Base-by-base conservation (phyloP, 352 stramenopile species). In the Lagenidium giganteum region DNA sequence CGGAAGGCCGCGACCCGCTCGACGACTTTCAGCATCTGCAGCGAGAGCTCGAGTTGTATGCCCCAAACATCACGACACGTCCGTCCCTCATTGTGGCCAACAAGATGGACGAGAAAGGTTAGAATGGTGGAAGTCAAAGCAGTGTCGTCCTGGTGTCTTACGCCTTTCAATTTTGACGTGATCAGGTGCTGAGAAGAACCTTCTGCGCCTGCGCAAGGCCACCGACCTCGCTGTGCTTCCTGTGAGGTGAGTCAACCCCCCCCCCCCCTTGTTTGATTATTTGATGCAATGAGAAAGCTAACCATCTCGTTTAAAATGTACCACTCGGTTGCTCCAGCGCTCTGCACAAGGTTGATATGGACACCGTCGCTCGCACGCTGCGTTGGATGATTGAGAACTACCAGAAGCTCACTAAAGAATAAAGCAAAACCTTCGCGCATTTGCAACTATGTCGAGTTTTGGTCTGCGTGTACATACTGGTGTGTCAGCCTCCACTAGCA, bases 91-190 rank as follows among this genome's bases (percentile, higher is more conserved):
- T 95, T 33, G 62, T 91, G 28, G 84, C 84, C 9, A 95, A 95
- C 69, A 95, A 95, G 49, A 95, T 95, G 79, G 84, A 95, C 61
- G 77, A 81, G 32, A 61, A 64, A 61, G 69, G 70, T 77, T 62
- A 24, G 18, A n/a, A 4, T 38, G 8, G n/a, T 51, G 14, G 26
- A 40, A 14, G 5, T 3, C 16, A 6, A 24, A 5, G 43, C 3
- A 6, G 38, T 40, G 16, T 47, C 30, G 28, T n/a, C n/a, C n/a
- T n/a, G n/a, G n/a, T n/a, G n/a, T n/a, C n/a, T n/a, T n/a, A n/a
- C n/a, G n/a, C n/a, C n/a, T n/a, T n/a, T n/a, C n/a, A n/a, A n/a
- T n/a, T n/a, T n/a, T n/a, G n/a, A n/a, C 14, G n/a, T 40, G 4
- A 23, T 18, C 38, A 61, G 79, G 78, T 3, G 79, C 82, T n/a